Evolutionary conservation across 1,284 basidiomycete genomes (phyloP).

Genomic region (Mycena citricolor): DNA sequence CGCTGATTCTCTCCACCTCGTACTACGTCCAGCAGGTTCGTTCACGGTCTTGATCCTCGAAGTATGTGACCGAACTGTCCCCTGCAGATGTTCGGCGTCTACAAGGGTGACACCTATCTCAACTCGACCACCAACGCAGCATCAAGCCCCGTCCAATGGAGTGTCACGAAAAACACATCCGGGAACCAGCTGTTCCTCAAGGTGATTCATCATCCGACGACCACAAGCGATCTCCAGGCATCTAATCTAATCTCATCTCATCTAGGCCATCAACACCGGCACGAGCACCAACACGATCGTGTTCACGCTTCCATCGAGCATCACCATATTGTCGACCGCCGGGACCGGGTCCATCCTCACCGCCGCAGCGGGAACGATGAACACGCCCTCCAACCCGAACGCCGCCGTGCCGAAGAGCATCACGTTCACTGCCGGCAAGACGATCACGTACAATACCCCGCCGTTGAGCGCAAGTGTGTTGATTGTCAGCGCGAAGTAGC

Average conservation of each 20-base stretch:
- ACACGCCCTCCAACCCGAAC: slow-evolving; percentile 18
- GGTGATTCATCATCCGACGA: too few relatives aligned
- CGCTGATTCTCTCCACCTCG: not conserved
- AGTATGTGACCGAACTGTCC: too few relatives aligned
- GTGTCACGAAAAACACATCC: too few relatives aligned
- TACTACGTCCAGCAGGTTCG: not conserved
- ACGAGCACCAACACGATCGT: slow-evolving; percentile 17
- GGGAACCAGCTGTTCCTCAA: too few relatives aligned
- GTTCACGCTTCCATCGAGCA: slow-evolving; percentile 20
- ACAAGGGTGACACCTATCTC: slow-evolving; percentile 1
- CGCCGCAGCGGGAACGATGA: slow-evolving; percentile 13
- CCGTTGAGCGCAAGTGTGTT: slow-evolving; percentile 13
- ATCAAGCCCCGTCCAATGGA: too few relatives aligned
- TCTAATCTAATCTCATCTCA: too few relatives aligned
- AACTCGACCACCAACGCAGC: slow-evolving; percentile 1
- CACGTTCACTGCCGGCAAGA: slow-evolving; percentile 19
- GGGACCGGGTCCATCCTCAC: slow-evolving; percentile 16
- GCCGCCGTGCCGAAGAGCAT: slow-evolving; percentile 17
- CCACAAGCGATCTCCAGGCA: too few relatives aligned
- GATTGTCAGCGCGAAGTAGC: too few relatives aligned
- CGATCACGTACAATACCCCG: slow-evolving; percentile 17
- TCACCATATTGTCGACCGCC: slow-evolving; percentile 11
- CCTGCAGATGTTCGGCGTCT: slow-evolving; percentile 2
- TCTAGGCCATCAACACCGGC: slow-evolving; percentile 18
- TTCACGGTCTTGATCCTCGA: too few relatives aligned